Base-by-base conservation (phyloP, 257 asterid genomes). In the Leonotis leonurus region DNA sequence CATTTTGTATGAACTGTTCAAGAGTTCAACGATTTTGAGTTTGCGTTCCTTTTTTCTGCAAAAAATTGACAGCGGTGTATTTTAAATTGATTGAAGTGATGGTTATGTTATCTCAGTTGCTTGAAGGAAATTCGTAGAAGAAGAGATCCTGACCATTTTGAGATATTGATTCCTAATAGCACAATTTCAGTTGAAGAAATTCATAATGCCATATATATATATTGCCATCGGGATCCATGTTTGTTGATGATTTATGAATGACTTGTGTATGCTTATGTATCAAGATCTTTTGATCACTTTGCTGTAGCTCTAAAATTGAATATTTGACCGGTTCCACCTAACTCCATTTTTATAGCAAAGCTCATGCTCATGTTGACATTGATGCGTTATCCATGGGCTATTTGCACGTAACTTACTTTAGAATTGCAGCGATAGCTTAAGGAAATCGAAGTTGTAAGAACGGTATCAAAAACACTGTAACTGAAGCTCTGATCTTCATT, bases 221-320 rank as follows among this genome's bases (percentile, higher is more conserved):
- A 30, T 51, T 50, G 56, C 40, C 32, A n/a, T 39, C 9, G 27
- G 39, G 36, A 22, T 33, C 8, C 26, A 36, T 68, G 50, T 36
- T 10, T 60, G 3, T 18, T 13, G 27, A 20, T 68, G 21, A 39
- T 4, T 64, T 29, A 41, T 54, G 49, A 21, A 59, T 25, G 40
- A 27, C 64, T 64, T 64, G 29, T 16, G 18, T 21, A 29, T 8
- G 36, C 25, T 17, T 40, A 10, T 24, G 8, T 63, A 49, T 50
- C 55, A 39, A 40, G 45, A 39, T 46, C 9, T 40, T 56, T 68
- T 68, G 13, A 69, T 44, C 56, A 29, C n/a, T 53, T 48, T 27
- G 14, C 21, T n/a, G 39, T 36, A 46, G 17, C 56, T 24, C 18
- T 50, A 32, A 36, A 58, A 45, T 10, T 14, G 29, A 50, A 22